Conservation (phyloP, 495 filamentous ascomycete genomes). For the Antarctomyces pellizariae region DNA sequence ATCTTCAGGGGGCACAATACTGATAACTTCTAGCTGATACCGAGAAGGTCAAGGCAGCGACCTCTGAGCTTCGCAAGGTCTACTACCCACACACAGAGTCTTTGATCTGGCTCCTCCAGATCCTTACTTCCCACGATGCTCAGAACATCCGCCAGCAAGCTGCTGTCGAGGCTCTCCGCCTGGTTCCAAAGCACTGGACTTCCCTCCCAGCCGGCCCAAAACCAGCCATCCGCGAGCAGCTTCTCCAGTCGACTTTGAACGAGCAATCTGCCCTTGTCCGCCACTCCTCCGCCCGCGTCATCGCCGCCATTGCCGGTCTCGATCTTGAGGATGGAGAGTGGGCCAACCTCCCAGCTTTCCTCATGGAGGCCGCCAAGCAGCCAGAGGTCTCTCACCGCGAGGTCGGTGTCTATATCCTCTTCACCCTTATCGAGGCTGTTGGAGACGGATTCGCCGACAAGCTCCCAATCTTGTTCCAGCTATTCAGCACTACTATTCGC, state of each 20-base stretch:
- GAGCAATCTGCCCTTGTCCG: constrained; percentile 52
- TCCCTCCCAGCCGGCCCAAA: constrained; percentile 39
- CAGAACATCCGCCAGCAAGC: constrained; percentile 62
- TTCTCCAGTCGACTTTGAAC: constrained; percentile 58
- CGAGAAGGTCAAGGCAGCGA: constrained; percentile 65
- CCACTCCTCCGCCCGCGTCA: constrained; percentile 69
- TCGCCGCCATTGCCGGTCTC: constrained; percentile 64
- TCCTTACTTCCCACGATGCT: constrained; percentile 52
- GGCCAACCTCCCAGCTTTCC: constrained; percentile 51
- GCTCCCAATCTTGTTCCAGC: constrained; percentile 48
- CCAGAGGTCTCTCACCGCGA: constrained; percentile 57
- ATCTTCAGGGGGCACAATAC: constrained; percentile 11
- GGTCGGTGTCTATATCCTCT: constrained; percentile 80
- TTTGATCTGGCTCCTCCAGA: constrained; percentile 61
- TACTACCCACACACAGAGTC: constrained; percentile 73
- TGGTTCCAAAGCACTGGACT: constrained; percentile 72
- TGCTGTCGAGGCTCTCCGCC: constrained; percentile 60
- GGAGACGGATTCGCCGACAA: constrained; percentile 58
- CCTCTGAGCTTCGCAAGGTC: constrained; percentile 68
- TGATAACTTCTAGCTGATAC: constrained; percentile 36
- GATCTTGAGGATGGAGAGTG: constrained; percentile 78
- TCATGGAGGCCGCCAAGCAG: constrained; percentile 49
- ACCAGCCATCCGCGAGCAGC: constrained; percentile 49
- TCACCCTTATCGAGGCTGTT: constrained; percentile 66
- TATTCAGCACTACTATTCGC: constrained; percentile 70